Base-by-base conservation (phyloP, 2,329 filamentous ascomycete genomes). In the Ophiocordyceps camponoti-floridani region DNA sequence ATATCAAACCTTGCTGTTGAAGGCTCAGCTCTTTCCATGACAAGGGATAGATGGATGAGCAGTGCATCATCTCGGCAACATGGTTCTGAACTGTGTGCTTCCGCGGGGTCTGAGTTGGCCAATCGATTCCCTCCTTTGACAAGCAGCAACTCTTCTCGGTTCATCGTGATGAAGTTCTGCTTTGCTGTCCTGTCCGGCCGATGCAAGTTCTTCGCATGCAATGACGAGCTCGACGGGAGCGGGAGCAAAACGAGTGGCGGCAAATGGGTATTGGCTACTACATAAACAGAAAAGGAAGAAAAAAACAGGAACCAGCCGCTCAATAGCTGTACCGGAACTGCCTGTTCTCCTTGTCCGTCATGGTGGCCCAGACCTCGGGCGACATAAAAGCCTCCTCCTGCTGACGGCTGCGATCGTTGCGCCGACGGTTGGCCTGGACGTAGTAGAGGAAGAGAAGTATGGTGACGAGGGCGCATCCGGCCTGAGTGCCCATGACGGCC, bases 291-390 rank as follows among this genome's bases (percentile, higher is more conserved):
- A n/a, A n/a, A n/a, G n/a, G n/a, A n/a, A 14, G 13, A 6, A 37
- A 14, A 37, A 12, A 14, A 16, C 14, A n/a, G 16, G 16, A 9
- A n/a, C 14, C 33, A n/a, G 33, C 14, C 3, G 18, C 38, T 37
- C 33, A 67, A 41, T 67, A 67, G 1, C 60, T 60, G 51, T 78
- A 77, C 43, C 70, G 64, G 54, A 78, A 77, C 18, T 62, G 65
- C 52, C 64, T 66, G 51, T 79, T 77, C 58, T 78, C 67, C 52
- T 57, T 65, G 47, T 78, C 75, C 7, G 73, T 78, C 60, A 72
- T 56, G 23, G 66, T 63, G 35, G 58, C 59, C 67, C 62, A 76
- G 4, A 61, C 59, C 46, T 68, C 62, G 2, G 59, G 62, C 9
- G 56, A 55, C 59, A 66, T 53, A 49, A 59, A 66, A 1, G 53